Evolutionary conservation across 768 basidiomycete species (phyloP), one percentile per base, ranked within the genome.

Genomic region (Leccinum longicurvipes): DNA sequence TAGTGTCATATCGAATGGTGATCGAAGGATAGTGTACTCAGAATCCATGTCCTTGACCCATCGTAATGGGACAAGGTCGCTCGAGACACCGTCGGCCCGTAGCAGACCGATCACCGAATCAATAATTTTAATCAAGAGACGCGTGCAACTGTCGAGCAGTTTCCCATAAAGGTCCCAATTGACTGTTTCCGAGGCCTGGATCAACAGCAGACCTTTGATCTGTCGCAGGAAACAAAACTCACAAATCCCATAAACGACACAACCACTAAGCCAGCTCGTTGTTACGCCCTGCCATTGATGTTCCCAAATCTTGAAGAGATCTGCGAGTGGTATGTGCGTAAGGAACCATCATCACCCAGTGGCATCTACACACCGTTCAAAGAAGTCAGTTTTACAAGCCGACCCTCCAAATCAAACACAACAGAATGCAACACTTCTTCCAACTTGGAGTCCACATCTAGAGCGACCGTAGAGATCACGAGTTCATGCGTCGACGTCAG

Each of bases 391-490:
- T 76, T 75, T 23, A 85, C 82, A 2, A 84, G 75, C 52, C 74
- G 79, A 29, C 87, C 87, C 31, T 79, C 75, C 2, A 79, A 64
- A 64, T 91, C 88, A 29, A 89, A 65, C 1, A 74, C 59, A 53
- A 85, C 57, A 1, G 59, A 60, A 2, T 67, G 64, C 32, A 89
- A 55, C 6, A 75, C 61, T 12, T 74, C 69, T 21, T 67, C 66
- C 44, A 91, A 76, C 64, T 82, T 84, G 53, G 60, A 68, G 67
- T 91, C 88, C 39, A 85, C 65, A 56, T 87, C 84, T 54, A 76
- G 78, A 3, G 78, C 79, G 2, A 72, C 64, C 4, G 81, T 76
- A 3, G 82, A 78, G 39, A 89, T 74, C 11, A 74, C 59, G 32
- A 87, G 74, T n/a, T 78, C 74, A 29, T 73, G 69, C 56, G 70